Conservation (phyloP, 495 filamentous ascomycete genomes). For the Entonaema liquescens region DNA sequence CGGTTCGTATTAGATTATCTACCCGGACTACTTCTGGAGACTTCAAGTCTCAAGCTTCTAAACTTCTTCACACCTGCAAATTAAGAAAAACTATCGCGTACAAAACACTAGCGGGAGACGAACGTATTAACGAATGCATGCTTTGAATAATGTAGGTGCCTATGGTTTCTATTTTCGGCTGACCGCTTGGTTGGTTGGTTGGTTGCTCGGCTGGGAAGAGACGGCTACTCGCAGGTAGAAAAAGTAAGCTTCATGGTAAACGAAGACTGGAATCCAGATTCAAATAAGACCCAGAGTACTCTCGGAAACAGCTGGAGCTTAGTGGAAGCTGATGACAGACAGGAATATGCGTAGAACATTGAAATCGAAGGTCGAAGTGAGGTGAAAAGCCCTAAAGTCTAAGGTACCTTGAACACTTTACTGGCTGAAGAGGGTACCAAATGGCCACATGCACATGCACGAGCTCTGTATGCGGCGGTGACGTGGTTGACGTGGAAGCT, state of each 20-base stretch:
- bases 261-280: constrained; percentile 17
- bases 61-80: background rate
- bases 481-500: constrained; percentile 34
- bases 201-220: constrained; percentile 12
- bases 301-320: constrained; percentile 8
- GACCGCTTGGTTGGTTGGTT: constrained; percentile 4
- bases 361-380: constrained; percentile 6
- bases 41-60: constrained; percentile 1
- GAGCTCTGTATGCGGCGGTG: constrained; percentile 40
- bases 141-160: constrained; percentile 26
- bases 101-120: constrained; percentile 19
- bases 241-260: constrained; percentile 29
- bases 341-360: background rate
- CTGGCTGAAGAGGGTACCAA: constrained; percentile 33
- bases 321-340: constrained; percentile 21
- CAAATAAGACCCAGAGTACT: constrained; percentile 29
- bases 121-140: constrained; percentile 33
- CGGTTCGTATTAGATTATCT: constrained; percentile 36
- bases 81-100: constrained; percentile 19
- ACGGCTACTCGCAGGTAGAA: constrained; percentile 37
- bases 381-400: constrained; percentile 1
- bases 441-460: constrained; percentile 36
- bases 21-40: constrained; percentile 13
- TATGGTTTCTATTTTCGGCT: constrained; percentile 28
- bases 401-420: constrained; percentile 19